Evolutionary conservation across 2,329 filamentous ascomycete species (phyloP).

Genomic region (Penicillium griseofulvum): DNA sequence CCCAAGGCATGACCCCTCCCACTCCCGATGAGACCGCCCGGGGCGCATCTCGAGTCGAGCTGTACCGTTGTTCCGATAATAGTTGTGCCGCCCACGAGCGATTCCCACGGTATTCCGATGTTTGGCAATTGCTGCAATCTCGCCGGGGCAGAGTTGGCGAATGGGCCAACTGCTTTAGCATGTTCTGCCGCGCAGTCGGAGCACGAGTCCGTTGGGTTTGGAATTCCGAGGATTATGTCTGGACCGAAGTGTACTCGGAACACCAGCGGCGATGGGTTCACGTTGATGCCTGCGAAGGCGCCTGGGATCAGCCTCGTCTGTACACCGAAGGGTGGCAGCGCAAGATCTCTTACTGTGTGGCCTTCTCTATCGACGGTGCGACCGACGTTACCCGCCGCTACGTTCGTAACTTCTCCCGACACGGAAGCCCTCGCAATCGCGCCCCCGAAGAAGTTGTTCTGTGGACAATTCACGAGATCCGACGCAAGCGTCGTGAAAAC

Average conservation of each 20-base stretch:
- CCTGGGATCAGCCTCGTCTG: constrained; percentile 89
- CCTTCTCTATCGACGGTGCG: constrained; percentile 85
- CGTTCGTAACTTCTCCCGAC: constrained; percentile 51
- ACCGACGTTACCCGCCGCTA: constrained; percentile 67
- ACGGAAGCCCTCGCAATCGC: constrained; percentile 70
- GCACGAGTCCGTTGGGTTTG: constrained; percentile 94
- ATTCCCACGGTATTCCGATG: constrained; percentile 92
- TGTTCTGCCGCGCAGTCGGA: constrained; percentile 92
- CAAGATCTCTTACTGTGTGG: constrained; percentile 95
- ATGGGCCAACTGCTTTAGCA: constrained; percentile 98
- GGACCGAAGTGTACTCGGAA: constrained; percentile 96
- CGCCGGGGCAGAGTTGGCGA: constrained; percentile 84
- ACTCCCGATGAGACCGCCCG: constrained; percentile 85
- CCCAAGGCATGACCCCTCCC: constrained; percentile 77
- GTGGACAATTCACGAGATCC: constrained; percentile 90
- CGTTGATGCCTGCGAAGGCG: constrained; percentile 89
- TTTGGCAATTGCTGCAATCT: constrained; percentile 87
- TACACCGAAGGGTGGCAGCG: constrained; percentile 95
- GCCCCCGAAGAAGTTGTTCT: constrained; percentile 87
- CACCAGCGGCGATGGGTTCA: constrained; percentile 95
- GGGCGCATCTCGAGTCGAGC: constrained; percentile 81
- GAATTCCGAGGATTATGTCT: constrained; percentile 96
- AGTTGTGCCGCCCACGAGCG: constrained; percentile 77
- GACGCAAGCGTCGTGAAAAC: constrained; percentile 75
- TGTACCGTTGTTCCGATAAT: constrained; percentile 79